Conservation (phyloP, 192 early-diverging fungal species). For the Lobosporangium transversale region DNA sequence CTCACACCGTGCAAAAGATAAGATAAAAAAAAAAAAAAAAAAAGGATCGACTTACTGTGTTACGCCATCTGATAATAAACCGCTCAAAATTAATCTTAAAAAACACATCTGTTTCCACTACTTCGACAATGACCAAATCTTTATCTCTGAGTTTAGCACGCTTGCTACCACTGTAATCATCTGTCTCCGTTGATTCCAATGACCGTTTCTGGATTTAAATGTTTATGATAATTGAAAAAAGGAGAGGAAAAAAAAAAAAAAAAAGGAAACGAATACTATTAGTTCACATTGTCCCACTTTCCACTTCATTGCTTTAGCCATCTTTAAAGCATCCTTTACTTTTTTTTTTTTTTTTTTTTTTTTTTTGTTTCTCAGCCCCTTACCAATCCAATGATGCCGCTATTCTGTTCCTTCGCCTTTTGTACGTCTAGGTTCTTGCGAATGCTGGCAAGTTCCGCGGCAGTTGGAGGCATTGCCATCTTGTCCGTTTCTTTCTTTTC, state of each 20-base stretch:
- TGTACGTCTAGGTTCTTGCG: constrained; percentile 57
- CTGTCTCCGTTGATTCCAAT: constrained; percentile 15
- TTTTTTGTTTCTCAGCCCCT: not conserved
- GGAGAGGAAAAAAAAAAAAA: constrained; percentile 3
- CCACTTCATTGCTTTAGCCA: too few relatives aligned
- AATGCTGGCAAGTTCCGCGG: constrained; percentile 68
- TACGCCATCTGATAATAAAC: constrained; percentile 73
- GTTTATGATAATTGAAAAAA: not conserved
- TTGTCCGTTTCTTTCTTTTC: constrained; percentile 68
- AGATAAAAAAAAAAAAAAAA: not conserved
- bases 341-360: not conserved
- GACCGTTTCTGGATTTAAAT: constrained; percentile 41
- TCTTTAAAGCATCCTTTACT: too few relatives aligned
- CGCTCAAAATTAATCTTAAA: constrained; percentile 75
- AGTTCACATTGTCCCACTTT: too few relatives aligned
- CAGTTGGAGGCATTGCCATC: constrained; percentile 64
- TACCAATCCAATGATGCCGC: constrained; percentile 63
- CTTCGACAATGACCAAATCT: constrained; percentile 37
- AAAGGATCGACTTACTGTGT: constrained; percentile 45
- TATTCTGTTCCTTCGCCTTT: constrained; percentile 57
- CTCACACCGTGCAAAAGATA: too few relatives aligned
- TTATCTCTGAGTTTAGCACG: constrained; percentile 5
- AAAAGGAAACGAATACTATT: too few relatives aligned
- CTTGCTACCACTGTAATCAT: constrained; percentile 24
- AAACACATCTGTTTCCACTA: constrained; percentile 66